Evolutionary conservation across 2,329 filamentous ascomycete species (phyloP), one percentile per base, ranked within the genome.

Genomic region (Fusarium nelsonii): DNA sequence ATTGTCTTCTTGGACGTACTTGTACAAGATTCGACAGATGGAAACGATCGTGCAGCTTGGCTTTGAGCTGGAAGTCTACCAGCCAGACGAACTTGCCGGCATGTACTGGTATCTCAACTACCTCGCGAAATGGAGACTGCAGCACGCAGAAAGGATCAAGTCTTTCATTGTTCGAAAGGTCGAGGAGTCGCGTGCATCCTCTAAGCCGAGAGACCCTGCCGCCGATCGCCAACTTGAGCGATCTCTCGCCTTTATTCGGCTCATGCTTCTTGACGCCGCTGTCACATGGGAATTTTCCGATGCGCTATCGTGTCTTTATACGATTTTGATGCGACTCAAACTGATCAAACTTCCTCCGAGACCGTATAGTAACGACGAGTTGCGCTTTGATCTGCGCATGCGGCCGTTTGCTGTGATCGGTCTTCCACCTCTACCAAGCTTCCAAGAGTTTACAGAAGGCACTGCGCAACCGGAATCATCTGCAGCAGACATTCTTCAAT

Each of bases 31-130:
- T n/a, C 88, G 87, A 32, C 88, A 95, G 74, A 93, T 97, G 85
- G 91, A 95, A 76, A 91, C 90, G 84, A 91, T 97, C 45, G 85
- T 97, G 16, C 92, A 97, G 75, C 88, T 97, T 33, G 96, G 97
- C 14, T 98, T 99, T 78, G 96, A 99, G 79, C 89, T 97, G 14
- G 91, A 95, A 43, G 88, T 97, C 11, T 98, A 98, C 78, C 90
- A 95, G 54, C 85, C 89, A 0, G 91, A 97, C 77, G 96, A 99
- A 78, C 84, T 96, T 11, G 87, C 90, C 1, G 90, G 89, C 26
- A 97, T 97, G 92, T 98, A 98, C 78, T 96, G 92, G 89, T 94
- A 97, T 77, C 82, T 97, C 67, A 88, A 92, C 71, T 88, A 92
- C 81, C 81, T 97, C 62, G 83, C 91, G 74, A 87, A 90, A 76